Conservation (phyloP, 1,284 basidiomycete species). For the Pholiota adiposa region DNA sequence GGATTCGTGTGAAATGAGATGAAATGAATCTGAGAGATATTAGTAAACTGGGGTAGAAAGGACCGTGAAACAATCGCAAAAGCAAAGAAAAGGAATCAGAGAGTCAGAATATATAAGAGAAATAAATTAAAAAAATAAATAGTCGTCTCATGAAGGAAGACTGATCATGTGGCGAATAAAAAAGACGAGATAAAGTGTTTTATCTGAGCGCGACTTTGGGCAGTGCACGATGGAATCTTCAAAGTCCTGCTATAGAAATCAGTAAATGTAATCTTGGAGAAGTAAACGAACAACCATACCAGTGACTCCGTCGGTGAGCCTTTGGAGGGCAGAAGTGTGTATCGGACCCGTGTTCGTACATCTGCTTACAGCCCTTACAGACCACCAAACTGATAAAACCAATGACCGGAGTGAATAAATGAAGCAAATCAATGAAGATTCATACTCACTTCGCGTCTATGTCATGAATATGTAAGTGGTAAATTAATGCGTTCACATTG, state of each 20-base stretch:
- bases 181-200: neutral
- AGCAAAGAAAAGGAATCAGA: too few relatives aligned
- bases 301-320: slow-evolving; percentile 13
- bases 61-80: too few relatives aligned
- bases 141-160: neutral
- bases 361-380: slow-evolving; percentile 31
- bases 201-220: neutral
- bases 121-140: neutral
- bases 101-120: neutral
- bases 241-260: neutral
- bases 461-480: slow-evolving; percentile 65
- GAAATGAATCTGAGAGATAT: neutral
- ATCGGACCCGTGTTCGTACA: slow-evolving; percentile 28
- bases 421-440: neutral
- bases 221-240: neutral
- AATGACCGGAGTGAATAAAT: neutral
- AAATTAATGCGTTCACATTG: slow-evolving; percentile 52
- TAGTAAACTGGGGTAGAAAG: neutral
- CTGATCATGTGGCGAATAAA: neutral
- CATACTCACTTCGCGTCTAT: slow-evolving; percentile 45
- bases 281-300: neutral
- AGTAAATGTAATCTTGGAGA: too few relatives aligned
- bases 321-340: slow-evolving; percentile 30
- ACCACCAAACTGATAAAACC: slow-evolving; percentile 21
- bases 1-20: neutral